These are phyloP conservation scores for Canavalia ensiformis DNA, from an alignment of 306 rosid genomes.

Conservation along the genomic window DNA sequence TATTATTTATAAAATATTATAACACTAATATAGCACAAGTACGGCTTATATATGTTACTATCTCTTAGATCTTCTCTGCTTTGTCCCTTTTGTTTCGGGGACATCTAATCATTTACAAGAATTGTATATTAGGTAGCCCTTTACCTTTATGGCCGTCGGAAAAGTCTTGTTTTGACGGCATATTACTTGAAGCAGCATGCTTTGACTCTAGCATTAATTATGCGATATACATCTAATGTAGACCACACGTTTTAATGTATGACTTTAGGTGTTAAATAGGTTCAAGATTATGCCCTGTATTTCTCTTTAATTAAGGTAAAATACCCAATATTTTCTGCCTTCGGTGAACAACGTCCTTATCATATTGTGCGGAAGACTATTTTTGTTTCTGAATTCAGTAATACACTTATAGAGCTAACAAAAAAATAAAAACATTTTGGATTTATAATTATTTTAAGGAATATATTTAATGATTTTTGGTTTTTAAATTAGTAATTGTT, in stretches of 20 bases:
- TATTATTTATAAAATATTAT: not conserved
- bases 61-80: not conserved
- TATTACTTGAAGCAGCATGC: not conserved
- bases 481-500: not conserved
- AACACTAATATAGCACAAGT: not conserved
- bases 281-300: not conserved
- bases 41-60: not conserved
- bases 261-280: not conserved
- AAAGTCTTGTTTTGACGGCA: constrained; percentile 40
- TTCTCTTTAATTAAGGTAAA: not conserved
- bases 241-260: constrained; percentile 1
- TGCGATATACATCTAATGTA: constrained; percentile 4
- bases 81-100: not conserved
- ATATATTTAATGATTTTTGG: not conserved
- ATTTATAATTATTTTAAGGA: not conserved
- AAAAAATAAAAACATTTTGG: not conserved
- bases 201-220: constrained; percentile 27
- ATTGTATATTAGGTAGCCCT: not conserved
- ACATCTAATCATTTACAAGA: not conserved
- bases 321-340: not conserved
- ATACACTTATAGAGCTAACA: not conserved
- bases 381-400: not conserved
- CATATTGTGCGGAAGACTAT: not conserved
- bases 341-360: not conserved
- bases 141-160: not conserved